Percentiles rank a stretch among this genome's conserved stretches.
These are phyloP conservation scores for Chalciporus pseudorubinellus DNA, from an alignment of 768 basidiomycete genomes.

Conservation along the genomic window DNA sequence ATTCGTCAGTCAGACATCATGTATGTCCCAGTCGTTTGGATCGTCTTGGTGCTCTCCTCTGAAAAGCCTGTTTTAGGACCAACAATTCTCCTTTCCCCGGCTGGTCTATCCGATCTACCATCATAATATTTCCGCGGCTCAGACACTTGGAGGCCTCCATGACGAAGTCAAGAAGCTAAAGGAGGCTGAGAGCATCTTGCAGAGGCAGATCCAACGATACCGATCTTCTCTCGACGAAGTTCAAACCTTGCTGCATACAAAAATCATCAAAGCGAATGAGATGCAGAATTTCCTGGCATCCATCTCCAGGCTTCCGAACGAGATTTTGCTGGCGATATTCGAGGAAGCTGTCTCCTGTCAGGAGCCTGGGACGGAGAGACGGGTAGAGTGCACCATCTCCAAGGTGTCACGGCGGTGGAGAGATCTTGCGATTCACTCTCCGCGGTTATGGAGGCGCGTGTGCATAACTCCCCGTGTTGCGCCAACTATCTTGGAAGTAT, in stretches of 20 bases:
- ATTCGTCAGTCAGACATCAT: conserved; percentile 20
- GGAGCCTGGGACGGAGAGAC: conserved; percentile 16
- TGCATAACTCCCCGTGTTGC: conserved; percentile 22
- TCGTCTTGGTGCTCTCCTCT: conserved; percentile 3
- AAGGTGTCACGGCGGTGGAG: conserved; percentile 35
- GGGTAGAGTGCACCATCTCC: conserved; percentile 26
- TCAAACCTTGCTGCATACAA: conserved; percentile 13
- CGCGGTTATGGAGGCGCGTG: conserved; percentile 30
- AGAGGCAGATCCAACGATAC: conserved; percentile 15
- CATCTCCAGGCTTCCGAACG: conserved; percentile 30
- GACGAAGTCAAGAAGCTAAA: conserved; percentile 17
- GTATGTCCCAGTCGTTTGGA: conserved; percentile 12
- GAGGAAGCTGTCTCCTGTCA: conserved; percentile 30
- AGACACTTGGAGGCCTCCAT: conserved; percentile 18
- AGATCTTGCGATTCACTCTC: conserved; percentile 28
- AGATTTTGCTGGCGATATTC: conserved; percentile 30
- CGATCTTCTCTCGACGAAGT: conserved; percentile 16
- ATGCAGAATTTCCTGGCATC: conserved; percentile 30
- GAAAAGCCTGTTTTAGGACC: conserved; percentile 15
- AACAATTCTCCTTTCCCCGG: not conserved
- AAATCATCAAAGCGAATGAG: conserved; percentile 27
- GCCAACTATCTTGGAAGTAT: conserved; percentile 22
- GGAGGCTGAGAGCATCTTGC: conserved; percentile 12
- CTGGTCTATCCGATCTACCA: conserved; percentile 14
- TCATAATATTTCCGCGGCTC: conserved; percentile 15